Percentiles rank a stretch among this genome's conserved stretches.
These are phyloP conservation scores for Bertia moriformis DNA, from an alignment of 2,329 filamentous ascomycete genomes.

Conservation along the genomic window DNA sequence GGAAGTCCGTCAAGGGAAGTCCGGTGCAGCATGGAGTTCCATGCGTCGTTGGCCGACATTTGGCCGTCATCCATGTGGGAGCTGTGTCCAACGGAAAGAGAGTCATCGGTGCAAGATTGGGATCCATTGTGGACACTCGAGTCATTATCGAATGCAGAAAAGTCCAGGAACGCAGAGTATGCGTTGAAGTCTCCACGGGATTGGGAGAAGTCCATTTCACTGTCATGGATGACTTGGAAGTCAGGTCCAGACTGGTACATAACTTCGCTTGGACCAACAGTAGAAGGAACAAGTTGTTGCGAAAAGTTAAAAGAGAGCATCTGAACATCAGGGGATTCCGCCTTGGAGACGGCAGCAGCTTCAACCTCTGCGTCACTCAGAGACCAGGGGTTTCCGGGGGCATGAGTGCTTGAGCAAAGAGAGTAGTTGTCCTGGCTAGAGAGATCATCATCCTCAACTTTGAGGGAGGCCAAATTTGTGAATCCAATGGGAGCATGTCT, in stretches of 20 bases:
- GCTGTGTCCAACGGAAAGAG: conserved; percentile 18
- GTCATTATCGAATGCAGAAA: conserved; percentile 21
- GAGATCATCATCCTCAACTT: conserved; percentile 24
- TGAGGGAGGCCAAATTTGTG: conserved; percentile 19
- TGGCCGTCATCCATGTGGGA: conserved; percentile 20
- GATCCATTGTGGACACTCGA: conserved; percentile 13
- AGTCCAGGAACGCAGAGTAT: conserved; percentile 20
- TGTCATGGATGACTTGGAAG: conserved; percentile 16
- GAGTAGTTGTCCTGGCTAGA: conserved; percentile 23
- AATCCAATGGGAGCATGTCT: conserved; percentile 19
- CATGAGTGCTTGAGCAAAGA: conserved; percentile 19
- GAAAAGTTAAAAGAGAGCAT: conserved; percentile 23
- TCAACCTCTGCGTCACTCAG: conserved; percentile 20
- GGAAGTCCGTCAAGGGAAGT: conserved; percentile 16
- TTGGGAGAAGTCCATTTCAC: conserved; percentile 16
- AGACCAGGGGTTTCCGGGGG: conserved; percentile 18
- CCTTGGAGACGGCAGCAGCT: conserved; percentile 18
- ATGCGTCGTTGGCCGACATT: conserved; percentile 14
- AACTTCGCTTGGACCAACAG: conserved; percentile 14
- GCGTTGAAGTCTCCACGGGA: conserved; percentile 19
- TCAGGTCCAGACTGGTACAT: conserved; percentile 18
- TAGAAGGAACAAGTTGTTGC: conserved; percentile 20
- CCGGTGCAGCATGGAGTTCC: conserved; percentile 18
- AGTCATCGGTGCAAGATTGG: conserved; percentile 18
- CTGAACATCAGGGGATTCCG: conserved; percentile 21